phyloP scores from a whole-genome alignment of 208 protist species.

The Angomonas ambiguus region DNA sequence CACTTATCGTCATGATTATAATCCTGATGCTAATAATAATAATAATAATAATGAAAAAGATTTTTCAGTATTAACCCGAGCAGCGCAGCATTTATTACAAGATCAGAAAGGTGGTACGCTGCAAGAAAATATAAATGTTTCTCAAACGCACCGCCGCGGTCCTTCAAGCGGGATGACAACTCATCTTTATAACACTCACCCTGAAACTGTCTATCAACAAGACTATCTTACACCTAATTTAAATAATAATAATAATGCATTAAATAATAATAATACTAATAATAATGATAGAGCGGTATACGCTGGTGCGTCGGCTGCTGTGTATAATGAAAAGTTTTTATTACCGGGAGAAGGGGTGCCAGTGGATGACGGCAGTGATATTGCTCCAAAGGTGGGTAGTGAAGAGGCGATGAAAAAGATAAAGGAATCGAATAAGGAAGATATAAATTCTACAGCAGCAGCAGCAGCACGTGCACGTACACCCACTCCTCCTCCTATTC shows the following conservation, averaged over 20 bases:
- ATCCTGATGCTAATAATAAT: neutral
- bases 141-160: slow-evolving; percentile 20
- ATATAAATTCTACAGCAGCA: too few relatives aligned
- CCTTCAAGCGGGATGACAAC: slow-evolving; percentile 17
- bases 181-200: slow-evolving; percentile 38
- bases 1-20: too few relatives aligned
- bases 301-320: slow-evolving; percentile 33
- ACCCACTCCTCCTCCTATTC: too few relatives aligned
- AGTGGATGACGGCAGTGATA: slow-evolving; percentile 40
- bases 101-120: neutral
- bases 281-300: slow-evolving; percentile 22
- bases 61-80: neutral
- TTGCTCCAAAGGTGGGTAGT: slow-evolving; percentile 70
- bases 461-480: neutral
- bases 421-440: too few relatives aligned
- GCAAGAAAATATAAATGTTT: slow-evolving; percentile 29
- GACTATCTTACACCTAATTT: slow-evolving; percentile 44
- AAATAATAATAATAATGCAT: too few relatives aligned
- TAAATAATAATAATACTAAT: too few relatives aligned
- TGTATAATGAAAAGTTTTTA: slow-evolving; percentile 60
- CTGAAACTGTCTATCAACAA: slow-evolving; percentile 55
- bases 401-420: too few relatives aligned
- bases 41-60: neutral
- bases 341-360: slow-evolving; percentile 19
- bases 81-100: neutral